Evolutionary conservation across 805 yeast genomes (phyloP).

Genomic region (Yamadazyma laniorum): DNA sequence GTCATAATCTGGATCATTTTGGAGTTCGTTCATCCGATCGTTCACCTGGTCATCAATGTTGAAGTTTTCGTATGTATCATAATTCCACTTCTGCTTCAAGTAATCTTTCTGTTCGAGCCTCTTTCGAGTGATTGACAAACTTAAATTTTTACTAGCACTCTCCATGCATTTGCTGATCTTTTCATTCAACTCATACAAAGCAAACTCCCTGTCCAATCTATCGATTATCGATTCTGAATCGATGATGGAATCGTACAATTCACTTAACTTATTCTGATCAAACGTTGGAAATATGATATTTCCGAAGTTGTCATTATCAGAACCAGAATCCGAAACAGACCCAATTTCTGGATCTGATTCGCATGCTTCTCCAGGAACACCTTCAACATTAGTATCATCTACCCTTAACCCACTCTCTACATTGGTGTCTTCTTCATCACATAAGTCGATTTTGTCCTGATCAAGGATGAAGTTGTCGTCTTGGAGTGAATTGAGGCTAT

Average conservation of each 20-base stretch:
- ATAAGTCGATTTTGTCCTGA: conserved; percentile 35
- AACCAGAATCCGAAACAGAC: conserved; percentile 17
- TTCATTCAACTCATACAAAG: conserved; percentile 31
- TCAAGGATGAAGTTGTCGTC: conserved; percentile 33
- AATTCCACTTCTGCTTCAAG: conserved; percentile 37
- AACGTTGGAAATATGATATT: conserved; percentile 9
- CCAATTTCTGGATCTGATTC: conserved; percentile 18
- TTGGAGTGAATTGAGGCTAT: conserved; percentile 28
- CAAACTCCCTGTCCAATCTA: conserved; percentile 31
- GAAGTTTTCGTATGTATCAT: conserved; percentile 39
- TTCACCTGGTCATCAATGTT: conserved; percentile 33
- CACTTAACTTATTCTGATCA: conserved; percentile 18
- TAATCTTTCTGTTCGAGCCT: conserved; percentile 30
- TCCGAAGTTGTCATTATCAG: conserved; percentile 11
- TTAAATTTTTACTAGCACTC: conserved; percentile 31
- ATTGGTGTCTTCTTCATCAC: conserved; percentile 20
- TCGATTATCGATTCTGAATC: conserved; percentile 34
- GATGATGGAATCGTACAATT: conserved; percentile 33
- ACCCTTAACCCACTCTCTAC: conserved; percentile 25
- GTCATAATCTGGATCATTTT: conserved; percentile 33
- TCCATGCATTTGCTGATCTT: conserved; percentile 30
- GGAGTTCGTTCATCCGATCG: conserved; percentile 5
- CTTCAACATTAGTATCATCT: conserved; percentile 28
- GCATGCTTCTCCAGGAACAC: conserved; percentile 25
- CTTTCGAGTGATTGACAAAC: conserved; percentile 32